Percentiles rank a stretch among this genome's conserved stretches.
Evolutionary conservation across 495 filamentous ascomycete genomes (phyloP).

Genomic region (Penicillium desertorum): DNA sequence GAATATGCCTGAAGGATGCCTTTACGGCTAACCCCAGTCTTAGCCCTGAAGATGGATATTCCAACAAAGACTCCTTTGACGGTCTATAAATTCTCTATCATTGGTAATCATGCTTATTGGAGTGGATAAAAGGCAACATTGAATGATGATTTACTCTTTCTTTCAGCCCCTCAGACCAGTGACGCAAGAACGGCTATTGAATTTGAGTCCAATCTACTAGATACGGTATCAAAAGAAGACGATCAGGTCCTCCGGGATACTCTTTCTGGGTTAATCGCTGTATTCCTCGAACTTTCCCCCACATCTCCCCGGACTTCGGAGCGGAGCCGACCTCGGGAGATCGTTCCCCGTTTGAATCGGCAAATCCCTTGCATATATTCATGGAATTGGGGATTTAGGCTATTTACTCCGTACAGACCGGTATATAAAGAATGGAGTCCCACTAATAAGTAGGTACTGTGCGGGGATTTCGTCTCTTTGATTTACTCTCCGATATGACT

Average conservation of each 20-base stretch:
- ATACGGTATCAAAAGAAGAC: background rate
- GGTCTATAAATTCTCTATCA: too few relatives aligned
- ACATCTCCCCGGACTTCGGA: conserved; percentile 9
- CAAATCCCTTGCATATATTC: background rate
- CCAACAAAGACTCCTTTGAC: too few relatives aligned
- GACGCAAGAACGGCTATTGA: background rate
- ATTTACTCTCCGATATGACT: background rate
- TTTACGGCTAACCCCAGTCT: too few relatives aligned
- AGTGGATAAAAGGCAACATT: background rate
- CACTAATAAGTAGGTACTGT: background rate
- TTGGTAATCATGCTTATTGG: too few relatives aligned
- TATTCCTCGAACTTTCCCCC: background rate
- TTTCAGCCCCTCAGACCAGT: background rate
- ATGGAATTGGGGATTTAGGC: background rate
- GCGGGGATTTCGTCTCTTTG: background rate
- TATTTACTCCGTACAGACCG: background rate
- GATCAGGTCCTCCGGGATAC: background rate
- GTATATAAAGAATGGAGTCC: background rate
- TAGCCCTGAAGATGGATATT: too few relatives aligned
- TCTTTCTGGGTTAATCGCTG: background rate
- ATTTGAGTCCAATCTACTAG: background rate
- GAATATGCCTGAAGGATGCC: too few relatives aligned
- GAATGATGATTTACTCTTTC: background rate
- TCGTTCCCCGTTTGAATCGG: background rate
- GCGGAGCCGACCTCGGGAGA: conserved; percentile 5